phyloP scores from a whole-genome alignment of 495 filamentous ascomycete species.

The Amphirosellinia nigrospora region DNA sequence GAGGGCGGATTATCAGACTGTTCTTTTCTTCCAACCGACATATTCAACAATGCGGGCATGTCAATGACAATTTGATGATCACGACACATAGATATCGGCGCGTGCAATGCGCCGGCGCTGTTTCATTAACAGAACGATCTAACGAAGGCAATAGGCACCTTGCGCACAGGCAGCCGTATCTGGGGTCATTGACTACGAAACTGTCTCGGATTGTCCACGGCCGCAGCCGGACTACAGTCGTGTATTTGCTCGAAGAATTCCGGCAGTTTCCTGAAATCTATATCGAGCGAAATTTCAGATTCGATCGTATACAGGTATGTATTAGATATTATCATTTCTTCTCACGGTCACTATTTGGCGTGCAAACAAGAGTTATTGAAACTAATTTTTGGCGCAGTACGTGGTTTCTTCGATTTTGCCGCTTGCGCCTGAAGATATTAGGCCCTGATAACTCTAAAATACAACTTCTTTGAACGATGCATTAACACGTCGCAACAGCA shows the following conservation, averaged over 20 bases:
- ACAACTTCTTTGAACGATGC: background rate
- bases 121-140: constrained; percentile 4
- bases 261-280: constrained; percentile 44
- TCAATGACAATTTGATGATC: background rate
- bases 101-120: background rate
- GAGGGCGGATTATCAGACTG: background rate
- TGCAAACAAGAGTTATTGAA: background rate
- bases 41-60: background rate
- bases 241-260: constrained; percentile 59
- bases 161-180: constrained; percentile 51
- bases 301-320: constrained; percentile 45
- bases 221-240: constrained; percentile 48
- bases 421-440: too few species aligned
- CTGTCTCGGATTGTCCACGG: constrained; percentile 48
- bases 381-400: constrained; percentile 9
- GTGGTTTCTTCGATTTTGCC: background rate
- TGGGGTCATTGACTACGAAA: constrained; percentile 48
- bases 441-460: background rate
- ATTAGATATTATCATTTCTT: background rate
- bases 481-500: constrained; percentile 13
- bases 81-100: background rate
- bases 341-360: background rate
- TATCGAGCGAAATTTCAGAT: constrained; percentile 44
- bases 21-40: background rate
- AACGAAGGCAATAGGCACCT: constrained; percentile 58